Evolutionary conservation across 139 green algal genomes (phyloP).

Genomic region (Zygnema cylindricum): DNA sequence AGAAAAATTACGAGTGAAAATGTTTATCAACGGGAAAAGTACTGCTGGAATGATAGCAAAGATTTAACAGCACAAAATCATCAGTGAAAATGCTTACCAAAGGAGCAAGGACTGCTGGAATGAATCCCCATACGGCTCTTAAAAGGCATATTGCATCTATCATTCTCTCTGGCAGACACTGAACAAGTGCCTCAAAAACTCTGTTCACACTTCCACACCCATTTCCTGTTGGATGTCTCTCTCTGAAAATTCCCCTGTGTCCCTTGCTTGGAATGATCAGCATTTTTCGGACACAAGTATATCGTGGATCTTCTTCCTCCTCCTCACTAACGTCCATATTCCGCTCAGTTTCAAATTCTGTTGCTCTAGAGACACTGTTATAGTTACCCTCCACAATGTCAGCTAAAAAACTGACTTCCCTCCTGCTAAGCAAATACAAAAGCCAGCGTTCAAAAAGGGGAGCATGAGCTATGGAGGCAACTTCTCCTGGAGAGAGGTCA

Average conservation of each 20-base stretch:
- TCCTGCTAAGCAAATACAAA: conserved; percentile 32
- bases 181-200: conserved; percentile 14
- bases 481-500: conserved; percentile 36
- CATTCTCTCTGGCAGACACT: neutral
- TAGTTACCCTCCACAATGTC: too few relatives aligned
- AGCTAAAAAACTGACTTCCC: too few relatives aligned
- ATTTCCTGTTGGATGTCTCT: too few relatives aligned
- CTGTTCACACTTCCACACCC: too few relatives aligned
- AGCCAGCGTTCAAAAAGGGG: conserved; percentile 43
- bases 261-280: conserved; percentile 4
- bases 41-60: too few relatives aligned
- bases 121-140: neutral
- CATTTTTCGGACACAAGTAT: conserved; percentile 10
- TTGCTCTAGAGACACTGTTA: too few relatives aligned
- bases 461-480: conserved; percentile 52
- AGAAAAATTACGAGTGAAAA: too few relatives aligned
- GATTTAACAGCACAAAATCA: too few relatives aligned
- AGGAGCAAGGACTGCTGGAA: conserved; percentile 7
- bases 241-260: neutral
- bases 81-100: too few relatives aligned
- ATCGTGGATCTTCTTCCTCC: conserved; percentile 1
- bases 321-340: conserved; percentile 19
- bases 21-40: too few relatives aligned
- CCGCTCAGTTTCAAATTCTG: neutral
- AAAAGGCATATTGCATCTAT: conserved; percentile 14